These are phyloP conservation scores for Phytophthora sansomeana DNA, from an alignment of 352 stramenopile species.

Conservation along the genomic window DNA sequence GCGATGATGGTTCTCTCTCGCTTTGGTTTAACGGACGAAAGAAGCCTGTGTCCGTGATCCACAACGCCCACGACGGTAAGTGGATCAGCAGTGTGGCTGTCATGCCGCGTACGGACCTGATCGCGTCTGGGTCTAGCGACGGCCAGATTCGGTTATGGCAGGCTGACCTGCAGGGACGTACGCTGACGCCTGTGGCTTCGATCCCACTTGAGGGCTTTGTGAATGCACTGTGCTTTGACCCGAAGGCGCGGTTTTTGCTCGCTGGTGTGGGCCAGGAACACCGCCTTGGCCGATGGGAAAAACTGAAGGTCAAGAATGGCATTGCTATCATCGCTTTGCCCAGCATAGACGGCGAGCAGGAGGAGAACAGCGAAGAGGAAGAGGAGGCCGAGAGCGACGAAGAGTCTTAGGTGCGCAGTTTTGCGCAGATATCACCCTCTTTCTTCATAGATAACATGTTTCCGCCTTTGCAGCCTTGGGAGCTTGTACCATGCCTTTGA, in stretches of 20 bases:
- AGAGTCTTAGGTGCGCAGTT: constrained; percentile 32
- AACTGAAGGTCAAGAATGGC: constrained; percentile 90
- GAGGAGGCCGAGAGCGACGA: constrained; percentile 41
- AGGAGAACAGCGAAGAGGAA: constrained; percentile 44
- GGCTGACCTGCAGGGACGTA: constrained; percentile 76
- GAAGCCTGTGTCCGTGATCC: constrained; percentile 89
- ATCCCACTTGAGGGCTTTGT: constrained; percentile 82
- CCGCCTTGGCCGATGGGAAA: constrained; percentile 92
- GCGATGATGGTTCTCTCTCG: constrained; percentile 89
- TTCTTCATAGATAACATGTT: constrained; percentile 34
- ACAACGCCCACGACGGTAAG: constrained; percentile 89
- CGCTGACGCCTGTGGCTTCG: constrained; percentile 68
- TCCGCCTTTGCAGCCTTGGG: constrained; percentile 16
- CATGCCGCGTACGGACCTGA: constrained; percentile 90
- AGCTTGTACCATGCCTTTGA: not conserved
- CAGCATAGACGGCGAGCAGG: constrained; percentile 50
- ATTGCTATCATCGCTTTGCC: constrained; percentile 91
- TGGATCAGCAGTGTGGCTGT: constrained; percentile 93
- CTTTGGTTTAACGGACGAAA: constrained; percentile 95
- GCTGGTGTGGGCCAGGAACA: constrained; percentile 93
- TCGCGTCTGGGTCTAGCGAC: constrained; percentile 92
- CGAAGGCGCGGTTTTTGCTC: constrained; percentile 89
- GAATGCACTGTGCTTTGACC: constrained; percentile 78
- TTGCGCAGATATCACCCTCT: constrained; percentile 18
- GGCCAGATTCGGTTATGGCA: constrained; percentile 94